These are phyloP conservation scores for Saccharomycopsis vini DNA, from an alignment of 805 yeast species.

Conservation along the genomic window DNA sequence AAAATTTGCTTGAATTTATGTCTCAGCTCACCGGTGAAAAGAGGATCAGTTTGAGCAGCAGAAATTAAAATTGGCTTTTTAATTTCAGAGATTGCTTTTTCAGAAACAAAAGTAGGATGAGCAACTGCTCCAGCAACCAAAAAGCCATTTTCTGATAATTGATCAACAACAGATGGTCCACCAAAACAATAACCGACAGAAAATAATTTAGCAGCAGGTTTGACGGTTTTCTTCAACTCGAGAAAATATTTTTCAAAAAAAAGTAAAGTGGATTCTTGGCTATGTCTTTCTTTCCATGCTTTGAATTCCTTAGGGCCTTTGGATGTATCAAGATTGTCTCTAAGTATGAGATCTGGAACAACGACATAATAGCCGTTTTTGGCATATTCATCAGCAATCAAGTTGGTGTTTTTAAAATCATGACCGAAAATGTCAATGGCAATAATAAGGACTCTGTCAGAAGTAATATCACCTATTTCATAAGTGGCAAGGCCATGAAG, in stretches of 20 bases:
- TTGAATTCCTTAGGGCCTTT: conserved; percentile 21
- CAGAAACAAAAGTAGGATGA: conserved; percentile 70
- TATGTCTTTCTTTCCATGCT: background rate
- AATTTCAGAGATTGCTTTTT: conserved; percentile 55
- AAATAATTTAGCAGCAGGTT: conserved; percentile 24
- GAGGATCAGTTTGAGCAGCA: conserved; percentile 63
- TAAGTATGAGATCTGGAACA: conserved; percentile 64
- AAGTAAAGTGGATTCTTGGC: background rate
- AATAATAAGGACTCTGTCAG: conserved; percentile 40
- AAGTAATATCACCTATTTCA: conserved; percentile 33
- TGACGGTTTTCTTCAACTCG: conserved; percentile 15
- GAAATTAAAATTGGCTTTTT: conserved; percentile 58
- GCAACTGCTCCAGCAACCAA: conserved; percentile 64
- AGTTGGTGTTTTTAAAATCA: conserved; percentile 43
- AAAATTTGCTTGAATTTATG: conserved; percentile 50
- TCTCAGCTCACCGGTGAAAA: conserved; percentile 60
- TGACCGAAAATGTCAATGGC: conserved; percentile 66
- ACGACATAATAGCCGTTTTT: conserved; percentile 53
- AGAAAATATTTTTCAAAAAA: background rate
- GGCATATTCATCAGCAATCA: conserved; percentile 63
- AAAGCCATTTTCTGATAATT: conserved; percentile 27
- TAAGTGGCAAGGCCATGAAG: conserved; percentile 13
- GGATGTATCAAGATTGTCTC: conserved; percentile 36
- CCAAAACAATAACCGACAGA: conserved; percentile 81
- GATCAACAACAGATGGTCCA: conserved; percentile 50